Evolutionary conservation across 192 early-diverging fungal genomes (phyloP).

Genomic region (Coemansia sp.): DNA sequence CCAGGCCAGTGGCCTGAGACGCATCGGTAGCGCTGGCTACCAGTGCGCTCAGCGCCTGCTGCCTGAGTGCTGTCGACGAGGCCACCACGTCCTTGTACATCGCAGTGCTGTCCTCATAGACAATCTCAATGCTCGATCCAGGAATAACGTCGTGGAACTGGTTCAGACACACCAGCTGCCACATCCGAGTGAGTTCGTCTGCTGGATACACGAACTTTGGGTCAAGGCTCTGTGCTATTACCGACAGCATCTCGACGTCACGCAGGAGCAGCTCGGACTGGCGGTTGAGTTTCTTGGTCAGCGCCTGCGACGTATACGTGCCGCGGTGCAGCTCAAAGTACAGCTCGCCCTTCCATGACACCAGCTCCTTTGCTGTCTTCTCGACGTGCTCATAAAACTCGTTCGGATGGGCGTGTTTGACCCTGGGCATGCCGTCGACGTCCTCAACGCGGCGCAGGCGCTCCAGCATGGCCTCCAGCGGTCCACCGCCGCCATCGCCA

Average conservation of each 20-base stretch:
- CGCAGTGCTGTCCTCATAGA: conserved; percentile 79
- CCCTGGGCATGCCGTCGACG: conserved; percentile 71
- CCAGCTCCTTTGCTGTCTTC: conserved; percentile 62
- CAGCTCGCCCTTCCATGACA: conserved; percentile 93
- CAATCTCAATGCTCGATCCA: conserved; percentile 85
- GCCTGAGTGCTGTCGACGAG: conserved; percentile 49
- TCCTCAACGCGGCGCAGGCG: conserved; percentile 70
- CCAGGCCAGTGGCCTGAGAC: conserved; percentile 19
- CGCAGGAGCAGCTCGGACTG: conserved; percentile 79
- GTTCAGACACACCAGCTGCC: conserved; percentile 87
- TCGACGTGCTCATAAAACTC: conserved; percentile 85
- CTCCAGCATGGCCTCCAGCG: conserved; percentile 79
- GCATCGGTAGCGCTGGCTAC: conserved; percentile 1
- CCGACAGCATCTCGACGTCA: conserved; percentile 75
- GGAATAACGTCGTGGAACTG: conserved; percentile 99
- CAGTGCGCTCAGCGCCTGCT: conserved; percentile 47
- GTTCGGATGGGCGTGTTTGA: conserved; percentile 72
- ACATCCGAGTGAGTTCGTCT: conserved; percentile 70
- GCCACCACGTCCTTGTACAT: conserved; percentile 37
- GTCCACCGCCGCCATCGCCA: conserved; percentile 96
- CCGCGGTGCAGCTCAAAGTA: conserved; percentile 99
- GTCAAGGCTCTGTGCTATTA: conserved; percentile 37
- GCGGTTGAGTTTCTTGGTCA: conserved; percentile 84
- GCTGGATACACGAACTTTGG: conserved; percentile 64
- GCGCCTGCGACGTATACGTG: conserved; percentile 92